Conservation (phyloP, 2,329 filamentous ascomycete species). For the Pyrenophora graminea region DNA sequence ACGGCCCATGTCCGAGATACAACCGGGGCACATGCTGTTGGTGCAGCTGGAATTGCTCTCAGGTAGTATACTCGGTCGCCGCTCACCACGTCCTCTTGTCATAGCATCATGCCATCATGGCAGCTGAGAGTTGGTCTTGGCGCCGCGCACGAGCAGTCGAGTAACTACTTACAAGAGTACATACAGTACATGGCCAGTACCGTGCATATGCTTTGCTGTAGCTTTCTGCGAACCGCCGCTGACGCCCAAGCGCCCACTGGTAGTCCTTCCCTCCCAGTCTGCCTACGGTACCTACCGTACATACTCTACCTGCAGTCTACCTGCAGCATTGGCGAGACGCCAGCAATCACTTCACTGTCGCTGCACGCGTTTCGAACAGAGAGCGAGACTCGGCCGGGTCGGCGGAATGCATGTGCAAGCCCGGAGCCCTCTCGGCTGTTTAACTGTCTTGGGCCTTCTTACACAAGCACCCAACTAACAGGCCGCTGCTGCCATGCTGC, state of each 20-base stretch:
- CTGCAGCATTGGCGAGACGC: not conserved
- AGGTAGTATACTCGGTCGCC: no score
- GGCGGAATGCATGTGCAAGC: constrained; percentile 33
- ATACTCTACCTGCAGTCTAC: no score
- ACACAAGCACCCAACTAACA: constrained; percentile 23
- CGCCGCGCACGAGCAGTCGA: no score
- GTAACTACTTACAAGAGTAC: no score
- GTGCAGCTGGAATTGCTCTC: no score
- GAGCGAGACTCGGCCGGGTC: constrained; percentile 27
- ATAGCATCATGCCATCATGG: no score
- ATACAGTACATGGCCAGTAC: not conserved
- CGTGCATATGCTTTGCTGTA: not conserved
- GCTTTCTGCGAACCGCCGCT: constrained; percentile 9
- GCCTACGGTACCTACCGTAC: not conserved
- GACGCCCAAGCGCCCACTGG: constrained; percentile 2
- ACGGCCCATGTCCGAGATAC: not conserved
- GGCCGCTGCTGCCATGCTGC: constrained; percentile 20
- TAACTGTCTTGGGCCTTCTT: constrained; percentile 31
- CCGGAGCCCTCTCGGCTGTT: constrained; percentile 34
- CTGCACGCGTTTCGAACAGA: constrained; percentile 5
- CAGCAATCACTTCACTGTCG: constrained; percentile 4
- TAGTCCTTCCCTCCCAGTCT: not conserved
- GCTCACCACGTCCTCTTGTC: no score
- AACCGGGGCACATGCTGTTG: not conserved
- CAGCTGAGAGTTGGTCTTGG: no score